Conservation (phyloP, 1,284 basidiomycete genomes). For the Wallemia hederae region DNA sequence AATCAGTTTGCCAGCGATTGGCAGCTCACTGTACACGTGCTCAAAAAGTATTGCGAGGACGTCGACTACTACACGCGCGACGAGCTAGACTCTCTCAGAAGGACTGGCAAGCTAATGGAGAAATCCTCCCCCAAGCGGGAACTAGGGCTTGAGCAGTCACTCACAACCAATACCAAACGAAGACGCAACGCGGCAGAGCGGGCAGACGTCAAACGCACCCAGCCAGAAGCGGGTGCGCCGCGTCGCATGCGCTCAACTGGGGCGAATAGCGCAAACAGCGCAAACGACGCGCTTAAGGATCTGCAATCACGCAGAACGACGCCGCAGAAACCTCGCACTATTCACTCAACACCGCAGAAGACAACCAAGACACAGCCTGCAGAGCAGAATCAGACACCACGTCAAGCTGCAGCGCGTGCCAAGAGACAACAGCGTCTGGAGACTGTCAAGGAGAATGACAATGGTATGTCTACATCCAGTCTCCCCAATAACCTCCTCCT, state of each 20-base stretch:
- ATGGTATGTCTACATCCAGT: background rate
- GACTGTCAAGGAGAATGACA: background rate
- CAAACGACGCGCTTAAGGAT: background rate
- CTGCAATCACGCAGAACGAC: background rate
- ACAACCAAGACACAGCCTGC: background rate
- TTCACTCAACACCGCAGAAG: background rate
- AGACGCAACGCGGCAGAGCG: background rate
- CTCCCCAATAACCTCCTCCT: background rate
- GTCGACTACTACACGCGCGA: background rate
- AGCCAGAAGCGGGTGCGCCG: no score
- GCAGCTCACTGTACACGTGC: background rate
- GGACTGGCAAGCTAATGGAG: background rate
- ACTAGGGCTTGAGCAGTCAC: background rate
- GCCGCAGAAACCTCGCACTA: background rate
- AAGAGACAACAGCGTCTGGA: background rate
- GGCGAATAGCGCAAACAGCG: background rate
- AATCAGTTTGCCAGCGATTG: background rate
- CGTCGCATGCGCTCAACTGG: no score
- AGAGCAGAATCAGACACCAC: background rate
- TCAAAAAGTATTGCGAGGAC: background rate
- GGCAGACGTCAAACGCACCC: background rate
- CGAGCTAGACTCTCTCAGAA: background rate
- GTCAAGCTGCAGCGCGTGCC: background rate
- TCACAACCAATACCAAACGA: background rate
- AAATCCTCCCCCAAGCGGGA: background rate